Base-by-base conservation (phyloP, 2,329 filamentous ascomycete genomes). In the Graphilbum sp. region DNA sequence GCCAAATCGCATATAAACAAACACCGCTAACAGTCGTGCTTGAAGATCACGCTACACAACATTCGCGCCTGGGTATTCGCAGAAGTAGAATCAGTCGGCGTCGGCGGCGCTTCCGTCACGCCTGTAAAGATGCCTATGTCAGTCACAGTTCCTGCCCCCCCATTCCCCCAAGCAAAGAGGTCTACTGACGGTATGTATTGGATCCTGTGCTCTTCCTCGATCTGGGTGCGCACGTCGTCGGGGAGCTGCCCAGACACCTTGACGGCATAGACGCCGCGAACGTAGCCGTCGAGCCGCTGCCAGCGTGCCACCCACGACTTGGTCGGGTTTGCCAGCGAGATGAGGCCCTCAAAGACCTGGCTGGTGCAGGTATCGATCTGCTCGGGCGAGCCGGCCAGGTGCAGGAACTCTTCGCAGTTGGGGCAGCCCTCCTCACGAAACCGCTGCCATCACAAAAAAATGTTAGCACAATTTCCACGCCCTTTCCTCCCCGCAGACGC, bases 221-320 rank as follows among this genome's bases (percentile, higher is more conserved):
- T 60, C 33, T 64, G 61, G 18, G 64, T 61, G 34, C 72, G 60
- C 31, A 80, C 65, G 44, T 81, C 76, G 46, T 79, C 75, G 5
- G 76, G 75, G 42, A 80, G 58, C 53, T 83, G 75, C 16, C 90
- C 90, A 24, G 81, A 85, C 19, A 98, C 90, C 63, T 96, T 95
- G 40, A 86, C 82, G 16, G 90, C 90, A 61, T 98, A 98, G 41
- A 92, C 77, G 38, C 90, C 90, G 15, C 75, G 72, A 37, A 90
- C 79, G 57, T 93, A 96, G 39, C 74, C 75, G 55, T 95, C 84
- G 42, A 98, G 62, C 9, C 90, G 74, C 66, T 96, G 86, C 80
- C 87, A 96, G 54, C 84, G 83, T n/a, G 88, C 87, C 35, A 96
- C 84, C 90, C 90, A 98, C 52, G 83, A 92, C 48, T 68, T 72